These are phyloP conservation scores for Fraxinus sp. DNA, from an alignment of 305 asterid genomes.

Conservation along the genomic window DNA sequence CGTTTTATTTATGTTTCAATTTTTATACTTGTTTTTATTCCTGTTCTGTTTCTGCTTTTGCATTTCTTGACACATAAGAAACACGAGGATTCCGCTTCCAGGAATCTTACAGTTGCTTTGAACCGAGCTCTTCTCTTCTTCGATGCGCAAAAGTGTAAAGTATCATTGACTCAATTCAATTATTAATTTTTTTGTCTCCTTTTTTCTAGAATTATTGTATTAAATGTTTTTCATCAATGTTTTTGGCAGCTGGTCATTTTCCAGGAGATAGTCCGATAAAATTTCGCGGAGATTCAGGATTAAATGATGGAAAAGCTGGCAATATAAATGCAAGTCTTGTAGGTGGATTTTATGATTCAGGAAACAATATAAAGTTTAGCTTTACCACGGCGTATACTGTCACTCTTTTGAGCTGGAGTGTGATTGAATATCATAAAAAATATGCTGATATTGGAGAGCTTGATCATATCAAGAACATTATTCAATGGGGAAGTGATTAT, in stretches of 20 bases:
- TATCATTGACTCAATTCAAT: neutral
- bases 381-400: conserved; percentile 55
- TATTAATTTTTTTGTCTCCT: neutral
- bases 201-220: neutral
- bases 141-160: conserved; percentile 56
- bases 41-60: conserved; percentile 27
- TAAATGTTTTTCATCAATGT: neutral
- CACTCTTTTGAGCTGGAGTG: conserved; percentile 60
- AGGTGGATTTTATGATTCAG: conserved; percentile 69
- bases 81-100: conserved; percentile 21
- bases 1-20: conserved; percentile 25
- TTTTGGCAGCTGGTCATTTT: conserved; percentile 44
- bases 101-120: conserved; percentile 36
- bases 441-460: conserved; percentile 51
- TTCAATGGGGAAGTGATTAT: conserved; percentile 63
- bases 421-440: conserved; percentile 53
- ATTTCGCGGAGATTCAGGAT: conserved; percentile 55
- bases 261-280: conserved; percentile 26
- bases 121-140: conserved; percentile 52
- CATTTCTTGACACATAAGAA: conserved; percentile 32
- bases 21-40: conserved; percentile 18
- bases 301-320: conserved; percentile 41
- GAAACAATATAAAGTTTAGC: conserved; percentile 58
- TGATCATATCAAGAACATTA: conserved; percentile 54
- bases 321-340: conserved; percentile 39